phyloP scores from a whole-genome alignment of 768 basidiomycete species.

The Naganishia friedmannii region DNA sequence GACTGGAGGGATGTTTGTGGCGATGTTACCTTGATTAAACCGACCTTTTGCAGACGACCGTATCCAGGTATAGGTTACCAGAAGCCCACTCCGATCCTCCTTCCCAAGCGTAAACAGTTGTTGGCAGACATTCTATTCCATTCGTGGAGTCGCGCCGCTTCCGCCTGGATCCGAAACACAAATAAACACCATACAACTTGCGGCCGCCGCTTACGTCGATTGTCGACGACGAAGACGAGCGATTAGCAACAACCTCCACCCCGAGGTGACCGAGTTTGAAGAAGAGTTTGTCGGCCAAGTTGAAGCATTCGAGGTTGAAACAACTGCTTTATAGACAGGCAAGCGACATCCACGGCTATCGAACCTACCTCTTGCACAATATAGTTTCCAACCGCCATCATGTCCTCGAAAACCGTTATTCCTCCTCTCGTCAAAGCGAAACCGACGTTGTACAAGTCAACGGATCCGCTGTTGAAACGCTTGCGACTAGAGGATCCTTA shows the following conservation, averaged over 20 bases:
- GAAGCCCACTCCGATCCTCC: not conserved
- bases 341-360: not conserved
- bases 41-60: not conserved
- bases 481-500: slow-evolving; percentile 44
- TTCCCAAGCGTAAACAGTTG: not conserved
- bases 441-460: slow-evolving; percentile 20
- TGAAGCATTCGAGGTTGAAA: no score
- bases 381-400: not conserved
- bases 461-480: slow-evolving; percentile 33
- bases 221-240: not conserved
- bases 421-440: slow-evolving; percentile 27
- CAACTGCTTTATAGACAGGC: no score
- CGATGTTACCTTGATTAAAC: no score
- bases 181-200: not conserved
- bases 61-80: not conserved
- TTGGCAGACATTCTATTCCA: not conserved
- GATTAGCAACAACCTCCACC: slow-evolving; percentile 22
- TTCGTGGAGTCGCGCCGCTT: not conserved
- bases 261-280: not conserved
- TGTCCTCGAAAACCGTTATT: slow-evolving; percentile 4
- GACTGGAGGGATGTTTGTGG: not conserved
- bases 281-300: not conserved
- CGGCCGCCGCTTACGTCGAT: slow-evolving; percentile 2
- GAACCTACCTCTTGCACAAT: not conserved
- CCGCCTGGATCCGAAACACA: slow-evolving; percentile 20